Conservation (phyloP, 2,329 filamentous ascomycete species). For the Sporothrix brasiliensis region DNA sequence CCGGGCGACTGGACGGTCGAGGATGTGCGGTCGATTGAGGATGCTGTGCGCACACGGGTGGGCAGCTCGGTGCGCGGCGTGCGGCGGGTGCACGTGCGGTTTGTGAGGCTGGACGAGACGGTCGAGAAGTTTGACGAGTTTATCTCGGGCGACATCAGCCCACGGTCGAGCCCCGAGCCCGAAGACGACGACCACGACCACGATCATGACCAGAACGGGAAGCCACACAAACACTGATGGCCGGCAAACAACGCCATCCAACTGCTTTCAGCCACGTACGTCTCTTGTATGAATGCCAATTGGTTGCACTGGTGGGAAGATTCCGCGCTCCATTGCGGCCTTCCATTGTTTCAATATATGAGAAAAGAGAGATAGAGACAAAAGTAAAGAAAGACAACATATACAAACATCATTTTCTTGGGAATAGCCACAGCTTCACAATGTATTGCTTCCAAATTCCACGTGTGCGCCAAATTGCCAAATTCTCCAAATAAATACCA, state of each 20-base stretch:
- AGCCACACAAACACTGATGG: constrained; percentile 30
- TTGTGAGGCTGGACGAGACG: constrained; percentile 68
- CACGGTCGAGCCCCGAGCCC: constrained; percentile 61
- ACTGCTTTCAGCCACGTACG: not conserved
- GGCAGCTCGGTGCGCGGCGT: constrained; percentile 81
- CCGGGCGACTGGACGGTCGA: constrained; percentile 76
- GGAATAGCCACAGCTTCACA: not conserved
- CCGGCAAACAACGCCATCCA: not conserved
- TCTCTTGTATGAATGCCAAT: not conserved
- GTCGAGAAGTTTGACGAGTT: constrained; percentile 73
- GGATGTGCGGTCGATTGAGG: constrained; percentile 70
- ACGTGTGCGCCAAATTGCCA: not conserved
- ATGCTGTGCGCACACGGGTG: constrained; percentile 69
- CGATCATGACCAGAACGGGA: constrained; percentile 41
- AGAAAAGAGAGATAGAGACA: not conserved
- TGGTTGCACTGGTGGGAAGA: not conserved
- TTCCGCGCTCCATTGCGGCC: not conserved
- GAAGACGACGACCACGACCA: constrained; percentile 55
- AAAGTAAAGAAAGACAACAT: too few species aligned
- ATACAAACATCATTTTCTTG: not conserved
- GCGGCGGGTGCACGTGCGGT: constrained; percentile 79
- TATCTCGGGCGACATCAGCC: constrained; percentile 65
- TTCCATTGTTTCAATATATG: not conserved
- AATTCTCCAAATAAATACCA: constrained; percentile 14
- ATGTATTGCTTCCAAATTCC: not conserved